These are phyloP conservation scores for Sonneratia alba DNA, from an alignment of 345 rosid genomes.

Conservation along the genomic window DNA sequence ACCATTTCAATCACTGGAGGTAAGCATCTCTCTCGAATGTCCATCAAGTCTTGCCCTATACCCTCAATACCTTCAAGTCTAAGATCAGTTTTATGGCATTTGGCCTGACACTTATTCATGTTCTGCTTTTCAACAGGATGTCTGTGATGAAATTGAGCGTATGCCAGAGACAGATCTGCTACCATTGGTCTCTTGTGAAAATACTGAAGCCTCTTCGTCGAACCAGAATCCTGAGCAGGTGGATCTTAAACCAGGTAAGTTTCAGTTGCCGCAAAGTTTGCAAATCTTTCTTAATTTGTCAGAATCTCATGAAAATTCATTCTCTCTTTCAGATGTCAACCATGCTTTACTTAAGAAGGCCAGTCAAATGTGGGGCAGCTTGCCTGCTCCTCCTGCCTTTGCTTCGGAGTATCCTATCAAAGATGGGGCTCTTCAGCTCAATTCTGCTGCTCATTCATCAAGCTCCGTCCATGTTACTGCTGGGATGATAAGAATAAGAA, in stretches of 20 bases:
- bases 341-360: constrained; percentile 59
- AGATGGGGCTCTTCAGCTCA: constrained; percentile 39
- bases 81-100: constrained; percentile 4
- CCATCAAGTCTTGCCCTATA: background rate
- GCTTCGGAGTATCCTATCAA: constrained; percentile 66
- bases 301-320: background rate
- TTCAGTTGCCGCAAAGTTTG: background rate
- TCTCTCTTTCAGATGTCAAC: constrained; percentile 39
- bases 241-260: constrained; percentile 49
- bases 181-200: constrained; percentile 19
- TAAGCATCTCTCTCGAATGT: background rate
- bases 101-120: background rate
- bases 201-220: constrained; percentile 47
- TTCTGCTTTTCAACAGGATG: constrained; percentile 23
- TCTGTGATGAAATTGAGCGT: constrained; percentile 26
- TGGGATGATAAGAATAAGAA: constrained; percentile 67
- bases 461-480: constrained; percentile 68
- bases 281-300: background rate
- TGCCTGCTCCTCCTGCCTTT: constrained; percentile 61
- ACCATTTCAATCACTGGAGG: constrained; percentile 1
- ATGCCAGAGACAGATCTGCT: constrained; percentile 22
- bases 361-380: constrained; percentile 65
- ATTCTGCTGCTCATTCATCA: constrained; percentile 52
- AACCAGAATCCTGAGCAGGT: constrained; percentile 33
- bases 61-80: background rate